phyloP scores from a whole-genome alignment of 352 stramenopile species.

The Phytopythium delawarense region DNA sequence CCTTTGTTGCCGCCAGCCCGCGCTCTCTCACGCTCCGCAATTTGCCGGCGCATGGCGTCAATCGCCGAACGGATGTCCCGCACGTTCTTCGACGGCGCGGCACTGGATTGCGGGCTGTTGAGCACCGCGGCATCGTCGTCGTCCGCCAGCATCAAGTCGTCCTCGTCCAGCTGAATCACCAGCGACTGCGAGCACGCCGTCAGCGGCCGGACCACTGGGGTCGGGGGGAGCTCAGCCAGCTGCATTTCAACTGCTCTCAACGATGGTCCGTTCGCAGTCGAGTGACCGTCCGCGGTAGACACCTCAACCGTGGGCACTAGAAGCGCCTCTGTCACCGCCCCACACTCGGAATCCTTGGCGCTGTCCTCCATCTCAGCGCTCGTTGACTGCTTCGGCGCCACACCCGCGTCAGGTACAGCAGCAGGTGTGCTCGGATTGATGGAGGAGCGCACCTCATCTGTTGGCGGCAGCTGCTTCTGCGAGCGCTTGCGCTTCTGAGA shows the following conservation, averaged over 20 bases:
- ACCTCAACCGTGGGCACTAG: not conserved
- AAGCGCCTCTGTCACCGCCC: not conserved
- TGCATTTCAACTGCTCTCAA: not conserved
- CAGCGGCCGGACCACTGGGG: constrained; percentile 41
- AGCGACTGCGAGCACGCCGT: constrained; percentile 66
- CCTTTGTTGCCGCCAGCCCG: not conserved
- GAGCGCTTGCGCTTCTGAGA: constrained; percentile 4
- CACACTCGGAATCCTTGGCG: not conserved
- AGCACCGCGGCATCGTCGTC: constrained; percentile 5
- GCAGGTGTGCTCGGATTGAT: not conserved
- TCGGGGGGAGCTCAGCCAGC: constrained; percentile 8
- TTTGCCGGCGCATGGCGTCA: constrained; percentile 48
- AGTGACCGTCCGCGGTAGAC: not conserved
- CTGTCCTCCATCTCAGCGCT: not conserved
- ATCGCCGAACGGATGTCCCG: constrained; percentile 33
- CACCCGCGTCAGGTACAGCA: not conserved
- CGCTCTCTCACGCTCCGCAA: constrained; percentile 46
- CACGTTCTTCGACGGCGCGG: constrained; percentile 10
- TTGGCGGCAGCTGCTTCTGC: not conserved
- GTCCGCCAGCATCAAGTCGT: constrained; percentile 16
- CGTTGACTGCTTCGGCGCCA: not conserved
- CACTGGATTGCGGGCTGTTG: constrained; percentile 6
- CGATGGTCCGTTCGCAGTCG: not conserved
- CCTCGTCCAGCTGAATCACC: constrained; percentile 55
- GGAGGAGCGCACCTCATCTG: not conserved